Evolutionary conservation across 202 grass and related monocot genomes (phyloP).

Genomic region (Panicum virgatum): DNA sequence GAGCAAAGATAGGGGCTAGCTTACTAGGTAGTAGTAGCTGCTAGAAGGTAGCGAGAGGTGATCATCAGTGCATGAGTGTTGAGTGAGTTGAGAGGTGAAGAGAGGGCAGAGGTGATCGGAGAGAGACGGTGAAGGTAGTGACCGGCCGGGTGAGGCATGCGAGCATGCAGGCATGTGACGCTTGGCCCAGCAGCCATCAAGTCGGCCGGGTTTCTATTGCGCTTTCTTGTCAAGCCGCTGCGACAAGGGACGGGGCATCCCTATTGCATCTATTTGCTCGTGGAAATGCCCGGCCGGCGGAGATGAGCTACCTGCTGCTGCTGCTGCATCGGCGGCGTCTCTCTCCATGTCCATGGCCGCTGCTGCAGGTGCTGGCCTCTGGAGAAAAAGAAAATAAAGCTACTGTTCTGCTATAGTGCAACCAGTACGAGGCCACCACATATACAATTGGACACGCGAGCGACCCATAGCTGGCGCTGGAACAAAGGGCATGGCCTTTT

Average conservation of each 20-base stretch:
- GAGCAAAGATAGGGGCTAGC: background rate
- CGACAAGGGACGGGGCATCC: conserved; percentile 44
- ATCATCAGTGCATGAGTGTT: background rate
- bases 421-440: conserved; percentile 26
- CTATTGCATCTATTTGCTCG: conserved; percentile 50
- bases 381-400: background rate
- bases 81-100: conserved; percentile 42
- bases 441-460: conserved; percentile 7
- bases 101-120: conserved; percentile 26
- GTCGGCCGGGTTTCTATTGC: conserved; percentile 53
- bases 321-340: too few relatives aligned
- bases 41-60: background rate
- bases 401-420: conserved; percentile 39
- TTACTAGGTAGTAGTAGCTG: background rate
- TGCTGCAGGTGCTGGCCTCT: too few relatives aligned
- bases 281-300: background rate
- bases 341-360: too few relatives aligned
- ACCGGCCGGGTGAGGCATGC: background rate
- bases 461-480: background rate
- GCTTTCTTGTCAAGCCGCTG: conserved; percentile 72
- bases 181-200: conserved; percentile 70
- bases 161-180: conserved; percentile 59
- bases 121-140: background rate
- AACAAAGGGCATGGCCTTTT: conserved; percentile 24
- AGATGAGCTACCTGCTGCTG: background rate